Base-by-base conservation (phyloP, 306 rosid species). In the Psophocarpus tetragonolobus region DNA sequence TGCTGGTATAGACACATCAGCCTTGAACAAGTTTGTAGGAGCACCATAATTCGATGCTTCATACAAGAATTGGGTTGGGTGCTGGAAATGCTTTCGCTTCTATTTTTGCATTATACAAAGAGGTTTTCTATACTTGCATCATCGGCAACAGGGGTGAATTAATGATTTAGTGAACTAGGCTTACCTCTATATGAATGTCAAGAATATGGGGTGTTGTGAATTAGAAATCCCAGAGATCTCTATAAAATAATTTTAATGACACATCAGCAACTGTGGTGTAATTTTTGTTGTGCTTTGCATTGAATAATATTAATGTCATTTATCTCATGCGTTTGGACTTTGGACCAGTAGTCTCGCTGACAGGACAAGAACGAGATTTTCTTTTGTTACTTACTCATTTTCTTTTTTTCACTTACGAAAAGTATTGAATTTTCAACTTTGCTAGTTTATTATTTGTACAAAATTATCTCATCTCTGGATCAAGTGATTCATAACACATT, bases 1-100 rank as follows among this genome's bases (percentile, higher is more conserved):
- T 84, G 60, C 83, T 17, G 97, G 91, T 45, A 74, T 95, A 80
- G 98, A 91, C 64, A 88, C 83, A n/a, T 92, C 98, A 73, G 89
- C 92, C 45, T 66, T 92, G 76, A 86, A 90, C 81, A 91, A 92
- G 80, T 92, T 91, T 58, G 81, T 91, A 39, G 92, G 84, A 70
- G 81, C 70, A 60, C 80, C 88, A 74, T 87, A 83, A 70, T 5
- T 29, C 32, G 53, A 38, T 60, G 38, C 27, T 73, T 60, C 69
- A 13, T 14, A 3, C 23, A 20, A 38, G 21, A 24, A 32, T 44
- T 56, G 67, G 45, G 76, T 56, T 63, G 66, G 60, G 15, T 63
- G 58, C 69, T 36, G 73, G 70, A 57, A 83, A 38, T 68, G 81
- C 39, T 61, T 39, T 45, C 74, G 57, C 82, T 78, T 73, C 54